A percentile compares a stretch with the other conserved stretches of the same genome.
Evolutionary conservation across 192 early-diverging fungal genomes (phyloP).

Genomic region (Geranomyces variabilis): DNA sequence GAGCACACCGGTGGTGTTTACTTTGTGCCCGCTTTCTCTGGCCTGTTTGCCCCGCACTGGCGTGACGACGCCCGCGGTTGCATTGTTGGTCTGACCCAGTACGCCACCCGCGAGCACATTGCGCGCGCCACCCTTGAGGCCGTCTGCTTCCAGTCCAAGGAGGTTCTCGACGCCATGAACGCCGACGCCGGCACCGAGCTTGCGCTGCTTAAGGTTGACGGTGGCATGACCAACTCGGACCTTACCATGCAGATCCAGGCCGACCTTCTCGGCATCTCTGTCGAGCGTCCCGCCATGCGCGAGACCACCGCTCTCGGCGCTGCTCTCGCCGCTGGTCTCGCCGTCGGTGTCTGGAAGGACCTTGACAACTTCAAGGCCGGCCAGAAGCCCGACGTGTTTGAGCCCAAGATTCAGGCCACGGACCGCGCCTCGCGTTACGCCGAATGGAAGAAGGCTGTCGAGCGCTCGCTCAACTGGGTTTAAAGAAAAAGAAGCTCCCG

Average conservation of each 20-base stretch:
- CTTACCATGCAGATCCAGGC: conserved; percentile 92
- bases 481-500: not conserved
- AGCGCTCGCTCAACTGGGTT: conserved; percentile 27
- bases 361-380: conserved; percentile 44
- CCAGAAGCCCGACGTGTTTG: conserved; percentile 18
- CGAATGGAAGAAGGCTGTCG: conserved; percentile 30
- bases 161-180: conserved; percentile 87
- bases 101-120: conserved; percentile 82
- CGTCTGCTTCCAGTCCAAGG: conserved; percentile 87
- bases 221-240: conserved; percentile 91
- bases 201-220: conserved; percentile 83
- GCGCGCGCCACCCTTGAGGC: conserved; percentile 87
- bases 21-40: conserved; percentile 94
- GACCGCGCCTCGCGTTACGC: conserved; percentile 15
- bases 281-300: conserved; percentile 80
- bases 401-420: conserved; percentile 12
- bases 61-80: conserved; percentile 83
- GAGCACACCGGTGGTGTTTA: conserved; percentile 85
- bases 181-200: conserved; percentile 71
- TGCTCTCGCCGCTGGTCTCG: conserved; percentile 85
- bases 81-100: conserved; percentile 88
- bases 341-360: conserved; percentile 67
- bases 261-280: conserved; percentile 77
- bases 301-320: conserved; percentile 93
- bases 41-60: conserved; percentile 96